A percentile compares a stretch with the other conserved stretches of the same genome.
Conservation (phyloP, 768 basidiomycete species). For the Auriscalpium microsporum region DNA sequence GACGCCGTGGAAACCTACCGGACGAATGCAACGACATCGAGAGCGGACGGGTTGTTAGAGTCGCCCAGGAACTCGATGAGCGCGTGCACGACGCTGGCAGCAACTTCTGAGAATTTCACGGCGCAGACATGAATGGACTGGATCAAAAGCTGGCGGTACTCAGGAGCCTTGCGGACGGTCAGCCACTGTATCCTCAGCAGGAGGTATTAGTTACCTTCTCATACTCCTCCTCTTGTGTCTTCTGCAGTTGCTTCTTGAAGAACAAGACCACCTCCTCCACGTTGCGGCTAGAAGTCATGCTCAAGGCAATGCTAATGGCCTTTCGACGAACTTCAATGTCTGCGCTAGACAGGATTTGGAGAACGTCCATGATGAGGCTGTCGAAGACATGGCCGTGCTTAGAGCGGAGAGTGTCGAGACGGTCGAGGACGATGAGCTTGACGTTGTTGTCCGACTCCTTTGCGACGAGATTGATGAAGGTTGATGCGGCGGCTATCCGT, state of each 20-base stretch:
- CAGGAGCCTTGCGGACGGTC: constrained; percentile 53
- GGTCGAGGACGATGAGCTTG: constrained; percentile 92
- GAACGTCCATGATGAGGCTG: constrained; percentile 88
- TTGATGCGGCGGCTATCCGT: constrained; percentile 71
- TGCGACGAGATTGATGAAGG: constrained; percentile 79
- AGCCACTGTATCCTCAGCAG: not conserved
- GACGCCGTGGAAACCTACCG: constrained; percentile 26
- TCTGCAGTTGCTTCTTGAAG: constrained; percentile 95
- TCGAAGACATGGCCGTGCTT: constrained; percentile 89
- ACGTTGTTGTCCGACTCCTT: constrained; percentile 99
- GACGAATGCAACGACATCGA: constrained; percentile 89
- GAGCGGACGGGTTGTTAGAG: constrained; percentile 87
- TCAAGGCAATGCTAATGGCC: constrained; percentile 81
- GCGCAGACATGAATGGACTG: constrained; percentile 96
- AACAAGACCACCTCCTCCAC: constrained; percentile 95
- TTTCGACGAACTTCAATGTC: constrained; percentile 97
- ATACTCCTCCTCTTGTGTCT: constrained; percentile 83
- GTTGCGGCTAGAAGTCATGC: constrained; percentile 89
- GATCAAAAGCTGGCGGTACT: constrained; percentile 93
- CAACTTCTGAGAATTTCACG: constrained; percentile 94
- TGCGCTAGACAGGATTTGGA: constrained; percentile 83
- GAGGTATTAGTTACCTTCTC: constrained; percentile 62
- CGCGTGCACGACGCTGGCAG: constrained; percentile 89
- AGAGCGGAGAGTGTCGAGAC: constrained; percentile 71
- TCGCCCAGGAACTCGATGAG: constrained; percentile 93